Evolutionary conservation across 2,329 filamentous ascomycete genomes (phyloP).

Genomic region (Monosporascus sp.): DNA sequence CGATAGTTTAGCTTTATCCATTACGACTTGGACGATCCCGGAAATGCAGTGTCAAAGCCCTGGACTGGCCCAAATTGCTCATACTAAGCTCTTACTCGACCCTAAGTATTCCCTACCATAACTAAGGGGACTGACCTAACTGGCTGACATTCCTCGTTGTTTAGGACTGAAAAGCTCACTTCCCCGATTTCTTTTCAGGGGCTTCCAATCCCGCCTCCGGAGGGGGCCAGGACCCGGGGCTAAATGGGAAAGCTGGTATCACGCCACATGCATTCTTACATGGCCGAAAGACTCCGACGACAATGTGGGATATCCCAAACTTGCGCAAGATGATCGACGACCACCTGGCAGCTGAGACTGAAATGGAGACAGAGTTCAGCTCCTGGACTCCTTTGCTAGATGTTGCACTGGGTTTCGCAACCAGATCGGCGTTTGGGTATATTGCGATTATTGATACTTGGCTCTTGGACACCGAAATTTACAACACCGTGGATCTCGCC

Average conservation of each 20-base stretch:
- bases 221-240: conserved; percentile 2
- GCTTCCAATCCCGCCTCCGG: conserved; percentile 3
- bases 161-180: not conserved
- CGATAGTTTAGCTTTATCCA: no score
- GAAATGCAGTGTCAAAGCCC: no score
- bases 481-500: not conserved
- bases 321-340: not conserved
- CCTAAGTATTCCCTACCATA: no score
- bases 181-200: conserved; percentile 9
- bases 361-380: conserved; percentile 1
- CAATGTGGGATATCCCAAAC: conserved; percentile 2
- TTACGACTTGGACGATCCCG: no score
- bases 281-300: conserved; percentile 2
- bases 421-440: not conserved
- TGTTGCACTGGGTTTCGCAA: not conserved
- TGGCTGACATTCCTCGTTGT: no score
- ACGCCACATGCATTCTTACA: conserved; percentile 5
- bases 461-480: conserved; percentile 2
- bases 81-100: no score
- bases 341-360: not conserved
- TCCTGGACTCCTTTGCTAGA: conserved; percentile 5
- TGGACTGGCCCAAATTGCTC: no score
- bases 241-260: conserved; percentile 2
- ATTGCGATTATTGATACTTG: conserved; percentile 4
- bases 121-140: no score